phyloP scores from a whole-genome alignment of 2,329 filamentous ascomycete species.

The Xylaria polymorpha region DNA sequence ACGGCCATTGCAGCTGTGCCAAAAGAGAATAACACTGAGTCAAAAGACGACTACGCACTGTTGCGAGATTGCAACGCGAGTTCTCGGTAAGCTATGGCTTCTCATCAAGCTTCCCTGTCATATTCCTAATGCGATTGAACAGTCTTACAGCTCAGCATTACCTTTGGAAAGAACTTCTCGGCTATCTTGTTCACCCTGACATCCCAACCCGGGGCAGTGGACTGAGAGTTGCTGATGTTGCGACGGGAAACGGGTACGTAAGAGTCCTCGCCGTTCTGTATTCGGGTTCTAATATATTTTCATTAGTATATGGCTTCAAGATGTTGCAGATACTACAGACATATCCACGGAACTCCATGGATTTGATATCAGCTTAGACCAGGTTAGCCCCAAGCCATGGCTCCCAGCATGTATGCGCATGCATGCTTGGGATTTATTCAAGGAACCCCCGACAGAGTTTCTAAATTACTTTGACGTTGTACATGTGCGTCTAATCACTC shows the following conservation, averaged over 20 bases:
- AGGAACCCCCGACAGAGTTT: constrained; percentile 34
- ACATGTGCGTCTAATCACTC: constrained; percentile 35
- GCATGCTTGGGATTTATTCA: constrained; percentile 37
- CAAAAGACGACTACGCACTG: no score
- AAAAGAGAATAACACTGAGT: no score
- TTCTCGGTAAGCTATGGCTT: constrained; percentile 14
- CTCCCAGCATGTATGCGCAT: constrained; percentile 35
- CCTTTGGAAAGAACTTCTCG: constrained; percentile 13
- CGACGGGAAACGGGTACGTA: constrained; percentile 15
- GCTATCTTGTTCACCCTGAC: constrained; percentile 3
- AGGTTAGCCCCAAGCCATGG: constrained; percentile 32
- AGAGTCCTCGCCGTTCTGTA: no score
- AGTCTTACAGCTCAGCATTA: constrained; percentile 17
- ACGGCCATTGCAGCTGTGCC: no score
- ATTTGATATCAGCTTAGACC: constrained; percentile 39
- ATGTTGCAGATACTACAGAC: constrained; percentile 18
- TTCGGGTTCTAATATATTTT: no score
- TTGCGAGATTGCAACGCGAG: constrained; percentile 33
- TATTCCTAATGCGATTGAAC: no score
- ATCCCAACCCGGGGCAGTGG: background rate
- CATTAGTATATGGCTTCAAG: constrained; percentile 34
- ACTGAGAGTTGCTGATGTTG: constrained; percentile 13
- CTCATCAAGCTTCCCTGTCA: no score
- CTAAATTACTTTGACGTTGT: constrained; percentile 35
- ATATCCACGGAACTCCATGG: constrained; percentile 29